These are phyloP conservation scores for Pseudogymnoascus sp. DNA, from an alignment of 2,329 filamentous ascomycete species.

Conservation along the genomic window DNA sequence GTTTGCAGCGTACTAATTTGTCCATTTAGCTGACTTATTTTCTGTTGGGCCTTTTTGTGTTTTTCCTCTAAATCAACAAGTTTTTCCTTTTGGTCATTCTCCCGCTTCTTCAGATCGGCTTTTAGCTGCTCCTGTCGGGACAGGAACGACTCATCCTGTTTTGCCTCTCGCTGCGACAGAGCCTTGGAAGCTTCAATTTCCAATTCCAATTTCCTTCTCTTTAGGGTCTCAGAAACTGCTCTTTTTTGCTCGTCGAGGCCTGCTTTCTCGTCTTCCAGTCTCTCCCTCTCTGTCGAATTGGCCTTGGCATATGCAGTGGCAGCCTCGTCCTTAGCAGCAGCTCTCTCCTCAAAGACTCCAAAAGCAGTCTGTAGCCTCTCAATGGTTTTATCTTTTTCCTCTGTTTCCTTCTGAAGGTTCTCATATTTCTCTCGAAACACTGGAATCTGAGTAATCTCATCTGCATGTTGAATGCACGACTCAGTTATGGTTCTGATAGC, in stretches of 20 bases:
- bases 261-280: not conserved
- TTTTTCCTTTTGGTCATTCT: constrained; percentile 8
- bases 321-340: not conserved
- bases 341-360: not conserved
- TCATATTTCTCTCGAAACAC: not conserved
- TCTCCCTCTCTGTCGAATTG: not conserved
- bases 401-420: not conserved
- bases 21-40: constrained; percentile 9
- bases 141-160: not conserved
- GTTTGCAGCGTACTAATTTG: not conserved
- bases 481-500: not conserved
- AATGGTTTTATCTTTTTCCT: not conserved
- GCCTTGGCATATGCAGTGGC: not conserved
- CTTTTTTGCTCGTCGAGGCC: not conserved
- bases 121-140: constrained; percentile 10
- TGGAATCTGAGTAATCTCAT: not conserved
- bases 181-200: not conserved
- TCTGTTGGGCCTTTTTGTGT: not conserved
- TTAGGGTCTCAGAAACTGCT: not conserved
- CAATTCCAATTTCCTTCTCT: not conserved
- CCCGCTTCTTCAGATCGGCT: constrained; percentile 11
- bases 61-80: constrained; percentile 11
- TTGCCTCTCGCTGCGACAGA: not conserved
- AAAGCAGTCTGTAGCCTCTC: not conserved
- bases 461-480: not conserved